Evolutionary conservation across 2,329 filamentous ascomycete species (phyloP).

Genomic region (Cladorrhinum sp.): DNA sequence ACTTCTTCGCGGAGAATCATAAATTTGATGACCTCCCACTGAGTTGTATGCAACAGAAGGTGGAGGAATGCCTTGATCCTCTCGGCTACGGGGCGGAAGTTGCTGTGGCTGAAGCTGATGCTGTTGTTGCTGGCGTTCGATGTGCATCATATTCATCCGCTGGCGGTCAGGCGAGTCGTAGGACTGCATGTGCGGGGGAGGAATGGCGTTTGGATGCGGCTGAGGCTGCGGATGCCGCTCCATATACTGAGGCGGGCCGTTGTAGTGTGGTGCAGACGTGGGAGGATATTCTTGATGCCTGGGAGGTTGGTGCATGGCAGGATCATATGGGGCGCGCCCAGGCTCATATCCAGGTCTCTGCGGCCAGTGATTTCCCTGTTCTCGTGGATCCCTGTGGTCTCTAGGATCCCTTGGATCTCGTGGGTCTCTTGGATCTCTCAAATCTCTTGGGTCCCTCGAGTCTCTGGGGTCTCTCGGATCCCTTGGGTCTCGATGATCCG

Average conservation of each 20-base stretch:
- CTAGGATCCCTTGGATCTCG: constrained; percentile 33
- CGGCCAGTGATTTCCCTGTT: constrained; percentile 38
- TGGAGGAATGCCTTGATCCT: constrained; percentile 48
- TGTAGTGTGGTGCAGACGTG: constrained; percentile 40
- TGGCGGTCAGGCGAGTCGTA: constrained; percentile 54
- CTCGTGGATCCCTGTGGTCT: constrained; percentile 29
- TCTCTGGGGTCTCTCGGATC: constrained; percentile 33
- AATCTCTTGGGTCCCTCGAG: constrained; percentile 34
- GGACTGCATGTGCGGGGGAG: constrained; percentile 34
- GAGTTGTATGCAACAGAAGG: constrained; percentile 49
- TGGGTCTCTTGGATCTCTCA: constrained; percentile 34
- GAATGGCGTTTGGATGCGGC: constrained; percentile 34
- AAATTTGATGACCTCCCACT: constrained; percentile 39
- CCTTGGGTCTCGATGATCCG: constrained; percentile 39
- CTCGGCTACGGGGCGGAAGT: constrained; percentile 41
- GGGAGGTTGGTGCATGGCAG: constrained; percentile 38
- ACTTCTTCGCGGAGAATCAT: constrained; percentile 42
- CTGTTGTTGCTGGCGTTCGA: constrained; percentile 34
- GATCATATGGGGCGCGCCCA: constrained; percentile 42
- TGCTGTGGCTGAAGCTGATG: constrained; percentile 34
- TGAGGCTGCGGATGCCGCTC: constrained; percentile 40
- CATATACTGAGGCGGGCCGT: constrained; percentile 36
- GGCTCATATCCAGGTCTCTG: constrained; percentile 42
- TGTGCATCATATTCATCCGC: constrained; percentile 40
- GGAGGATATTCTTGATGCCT: constrained; percentile 50